Evolutionary conservation across 345 rosid species (phyloP).

Genomic region (Euphorbia peplus): DNA sequence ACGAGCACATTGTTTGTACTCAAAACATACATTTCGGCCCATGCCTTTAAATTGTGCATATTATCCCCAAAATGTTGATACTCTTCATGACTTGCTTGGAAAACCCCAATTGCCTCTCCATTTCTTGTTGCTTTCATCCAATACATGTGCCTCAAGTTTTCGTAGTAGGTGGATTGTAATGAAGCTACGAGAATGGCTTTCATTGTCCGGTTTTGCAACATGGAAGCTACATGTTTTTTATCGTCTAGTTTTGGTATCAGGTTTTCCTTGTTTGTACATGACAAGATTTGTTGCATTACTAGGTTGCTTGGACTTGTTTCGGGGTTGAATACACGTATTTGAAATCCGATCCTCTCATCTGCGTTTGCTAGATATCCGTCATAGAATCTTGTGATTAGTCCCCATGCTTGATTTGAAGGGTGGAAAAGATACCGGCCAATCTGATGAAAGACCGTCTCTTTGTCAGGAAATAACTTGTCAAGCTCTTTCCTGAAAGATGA

Average conservation of each 20-base stretch:
- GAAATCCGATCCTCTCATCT: constrained; percentile 21
- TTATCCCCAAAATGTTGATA: constrained; percentile 16
- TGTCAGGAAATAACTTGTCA: constrained; percentile 16
- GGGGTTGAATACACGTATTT: constrained; percentile 15
- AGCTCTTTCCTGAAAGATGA: constrained; percentile 7
- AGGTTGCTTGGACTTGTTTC: background rate
- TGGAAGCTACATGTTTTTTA: background rate
- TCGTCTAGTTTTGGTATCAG: constrained; percentile 2
- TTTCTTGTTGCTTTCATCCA: constrained; percentile 16
- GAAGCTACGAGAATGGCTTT: constrained; percentile 21
- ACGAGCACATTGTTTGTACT: constrained; percentile 20
- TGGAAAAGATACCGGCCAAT: constrained; percentile 13
- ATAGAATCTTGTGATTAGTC: constrained; percentile 21
- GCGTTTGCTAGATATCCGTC: constrained; percentile 15
- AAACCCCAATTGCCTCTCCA: constrained; percentile 21
- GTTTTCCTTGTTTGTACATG: constrained; percentile 10
- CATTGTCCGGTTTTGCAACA: background rate
- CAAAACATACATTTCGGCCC: constrained; percentile 22
- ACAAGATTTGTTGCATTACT: constrained; percentile 14
- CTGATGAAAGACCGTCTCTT: constrained; percentile 15
- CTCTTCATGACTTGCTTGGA: constrained; percentile 28
- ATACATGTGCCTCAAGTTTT: constrained; percentile 13
- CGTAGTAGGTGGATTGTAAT: constrained; percentile 11
- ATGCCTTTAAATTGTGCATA: constrained; percentile 25
- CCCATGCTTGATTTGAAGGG: constrained; percentile 24